Base-by-base conservation (phyloP, 2,329 filamentous ascomycete species). In the Thelonectria rubi region DNA sequence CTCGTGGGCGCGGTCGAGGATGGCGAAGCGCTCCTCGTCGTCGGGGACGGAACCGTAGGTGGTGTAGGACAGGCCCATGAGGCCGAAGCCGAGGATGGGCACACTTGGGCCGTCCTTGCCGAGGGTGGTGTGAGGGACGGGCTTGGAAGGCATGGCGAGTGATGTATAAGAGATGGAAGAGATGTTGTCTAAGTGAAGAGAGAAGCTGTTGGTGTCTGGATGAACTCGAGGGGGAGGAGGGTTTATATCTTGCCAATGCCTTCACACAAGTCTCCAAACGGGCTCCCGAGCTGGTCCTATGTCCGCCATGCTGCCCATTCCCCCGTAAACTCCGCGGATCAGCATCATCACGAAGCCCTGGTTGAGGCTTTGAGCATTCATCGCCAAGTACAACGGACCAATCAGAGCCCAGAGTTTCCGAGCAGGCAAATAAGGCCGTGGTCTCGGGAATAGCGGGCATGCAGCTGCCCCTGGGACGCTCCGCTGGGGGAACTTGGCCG, bases 91-190 rank as follows among this genome's bases (percentile, higher is more conserved):
- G 1, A 84, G 65, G 9, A 76, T 77, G 2, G 80, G 77, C 24
- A 87, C 79, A 24, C 78, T 63, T 0, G 82, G 83, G 24, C 84
- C 84, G 67, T 82, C 76, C 61, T 80, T 81, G 55, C 84, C 84
- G 5, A 86, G 46, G 39, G 20, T 51, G 8, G n/a, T 43, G 18
- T 39, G 17, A 17, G 14, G 48, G 21, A 50, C 24, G 10, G 37
- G 24, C 15, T 47, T 45, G 46, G 46, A 34, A 45, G 54, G 20
- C 34, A 51, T 60, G 11, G 17, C 42, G 32, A 46, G 45, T 21
- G 18, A 20, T 17, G 30, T 15, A 5, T 30, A 30, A n/a, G 12
- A n/a, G 26, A 26, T 14, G 37, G 26, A 18, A n/a, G 8, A 11
- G 18, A 26, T 52, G 17, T 30, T 26, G 20, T 52, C 18, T 10